Conservation (phyloP, 257 asterid genomes). For the Solanum chaucha region DNA sequence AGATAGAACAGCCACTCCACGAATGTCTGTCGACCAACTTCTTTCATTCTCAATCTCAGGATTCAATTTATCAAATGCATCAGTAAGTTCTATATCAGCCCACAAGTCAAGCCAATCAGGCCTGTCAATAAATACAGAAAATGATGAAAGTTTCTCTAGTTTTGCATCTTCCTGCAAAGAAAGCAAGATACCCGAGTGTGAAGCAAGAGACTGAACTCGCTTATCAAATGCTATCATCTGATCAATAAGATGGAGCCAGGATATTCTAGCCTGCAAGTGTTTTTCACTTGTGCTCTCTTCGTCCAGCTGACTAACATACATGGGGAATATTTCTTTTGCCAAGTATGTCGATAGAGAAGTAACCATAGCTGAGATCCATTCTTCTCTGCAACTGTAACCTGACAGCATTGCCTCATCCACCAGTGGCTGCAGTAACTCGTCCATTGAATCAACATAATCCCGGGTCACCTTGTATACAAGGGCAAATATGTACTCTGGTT, state of each 20-base stretch:
- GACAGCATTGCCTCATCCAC: constrained; percentile 90
- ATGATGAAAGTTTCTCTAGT: constrained; percentile 54
- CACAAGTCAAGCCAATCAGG: constrained; percentile 95
- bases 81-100: constrained; percentile 78
- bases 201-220: constrained; percentile 52
- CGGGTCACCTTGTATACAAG: constrained; percentile 81
- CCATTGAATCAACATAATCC: constrained; percentile 93
- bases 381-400: constrained; percentile 97
- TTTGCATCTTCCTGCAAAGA: constrained; percentile 58
- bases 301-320: constrained; percentile 39
- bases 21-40: constrained; percentile 50
- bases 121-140: constrained; percentile 77
- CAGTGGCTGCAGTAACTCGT: constrained; percentile 82
- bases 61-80: constrained; percentile 44
- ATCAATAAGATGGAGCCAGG: constrained; percentile 81
- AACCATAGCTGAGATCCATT: constrained; percentile 94
- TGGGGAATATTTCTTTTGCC: constrained; percentile 75
- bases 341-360: constrained; percentile 63
- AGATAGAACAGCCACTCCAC: constrained; percentile 24
- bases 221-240: constrained; percentile 81
- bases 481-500: constrained; percentile 84
- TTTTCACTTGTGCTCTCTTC: constrained; percentile 38
- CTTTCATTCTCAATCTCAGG: constrained; percentile 57
- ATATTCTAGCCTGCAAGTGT: constrained; percentile 47
- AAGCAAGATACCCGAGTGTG: constrained; percentile 54